Conservation (phyloP, 1,284 basidiomycete genomes). For the Heterobasidion parviporum region DNA sequence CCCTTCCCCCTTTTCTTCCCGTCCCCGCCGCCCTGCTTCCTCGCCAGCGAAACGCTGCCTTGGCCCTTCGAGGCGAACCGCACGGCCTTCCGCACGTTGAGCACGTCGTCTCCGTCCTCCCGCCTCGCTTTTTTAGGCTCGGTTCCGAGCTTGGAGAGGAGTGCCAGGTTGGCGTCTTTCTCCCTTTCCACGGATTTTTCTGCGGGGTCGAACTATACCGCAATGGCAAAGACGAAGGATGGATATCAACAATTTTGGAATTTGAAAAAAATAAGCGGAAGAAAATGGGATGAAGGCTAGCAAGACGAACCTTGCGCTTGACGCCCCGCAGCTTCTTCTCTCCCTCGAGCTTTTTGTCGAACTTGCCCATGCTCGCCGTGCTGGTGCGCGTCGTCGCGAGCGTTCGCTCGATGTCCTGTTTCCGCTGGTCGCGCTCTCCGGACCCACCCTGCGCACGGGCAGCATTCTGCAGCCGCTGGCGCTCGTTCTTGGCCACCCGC, state of each 20-base stretch:
- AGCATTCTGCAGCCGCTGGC: conserved; percentile 75
- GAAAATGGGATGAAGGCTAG: neutral
- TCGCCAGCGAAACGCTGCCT: conserved; percentile 49
- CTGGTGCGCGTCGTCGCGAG: conserved; percentile 76
- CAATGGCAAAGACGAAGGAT: neutral
- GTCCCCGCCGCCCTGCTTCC: conserved; percentile 9
- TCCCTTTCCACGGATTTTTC: conserved; percentile 63
- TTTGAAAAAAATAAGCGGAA: conserved; percentile 2
- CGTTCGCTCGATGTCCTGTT: conserved; percentile 70
- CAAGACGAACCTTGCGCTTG: conserved; percentile 80
- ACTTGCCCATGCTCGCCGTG: conserved; percentile 91
- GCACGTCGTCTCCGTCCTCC: conserved; percentile 36
- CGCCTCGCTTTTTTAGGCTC: conserved; percentile 40
- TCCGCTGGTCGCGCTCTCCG: conserved; percentile 44
- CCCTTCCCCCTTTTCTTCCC: neutral
- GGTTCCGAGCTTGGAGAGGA: conserved; percentile 74
- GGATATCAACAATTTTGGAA: neutral
- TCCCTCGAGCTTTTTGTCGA: conserved; percentile 84
- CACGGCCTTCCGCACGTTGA: conserved; percentile 87
- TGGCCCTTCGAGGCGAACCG: conserved; percentile 64
- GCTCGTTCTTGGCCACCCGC: conserved; percentile 79
- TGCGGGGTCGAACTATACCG: conserved; percentile 67
- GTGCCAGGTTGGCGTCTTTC: conserved; percentile 63
- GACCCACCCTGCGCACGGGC: conserved; percentile 41
- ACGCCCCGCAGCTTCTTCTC: conserved; percentile 85